Conservation (phyloP, 2,329 filamentous ascomycete genomes). For the Fusarium dimerum region DNA sequence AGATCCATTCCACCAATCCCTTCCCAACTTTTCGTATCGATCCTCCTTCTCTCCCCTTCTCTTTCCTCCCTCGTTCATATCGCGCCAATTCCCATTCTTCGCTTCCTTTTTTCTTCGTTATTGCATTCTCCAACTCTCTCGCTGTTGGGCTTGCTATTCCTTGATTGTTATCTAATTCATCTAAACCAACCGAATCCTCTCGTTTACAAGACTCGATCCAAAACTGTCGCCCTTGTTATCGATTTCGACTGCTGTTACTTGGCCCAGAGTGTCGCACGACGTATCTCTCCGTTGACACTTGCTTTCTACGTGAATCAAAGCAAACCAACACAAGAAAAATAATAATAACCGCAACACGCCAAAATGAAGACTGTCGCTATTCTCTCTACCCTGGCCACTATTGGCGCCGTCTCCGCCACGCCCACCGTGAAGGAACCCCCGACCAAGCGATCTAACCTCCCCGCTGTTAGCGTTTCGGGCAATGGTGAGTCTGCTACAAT, state of each 20-base stretch:
- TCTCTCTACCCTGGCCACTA: constrained; percentile 49
- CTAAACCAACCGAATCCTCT: constrained; percentile 19
- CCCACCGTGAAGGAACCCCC: constrained; percentile 55
- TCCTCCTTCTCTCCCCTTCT: constrained; percentile 24
- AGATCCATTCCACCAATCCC: too few relatives aligned
- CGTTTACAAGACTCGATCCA: constrained; percentile 13
- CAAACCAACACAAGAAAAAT: constrained; percentile 2
- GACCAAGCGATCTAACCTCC: constrained; percentile 50
- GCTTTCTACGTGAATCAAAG: background rate
- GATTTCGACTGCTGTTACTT: constrained; percentile 9
- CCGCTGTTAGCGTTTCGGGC: constrained; percentile 54
- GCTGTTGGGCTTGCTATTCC: constrained; percentile 36
- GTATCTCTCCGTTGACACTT: constrained; percentile 5
- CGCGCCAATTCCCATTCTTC: constrained; percentile 22
- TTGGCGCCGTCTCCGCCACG: constrained; percentile 45
- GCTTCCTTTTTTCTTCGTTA: constrained; percentile 27
- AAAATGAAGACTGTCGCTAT: constrained; percentile 53
- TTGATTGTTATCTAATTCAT: constrained; percentile 23
- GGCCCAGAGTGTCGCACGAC: constrained; percentile 1
- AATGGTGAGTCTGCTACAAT: constrained; percentile 48
- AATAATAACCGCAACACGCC: constrained; percentile 16
- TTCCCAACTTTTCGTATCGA: constrained; percentile 6
- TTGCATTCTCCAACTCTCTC: constrained; percentile 36
- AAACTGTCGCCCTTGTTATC: too few relatives aligned
- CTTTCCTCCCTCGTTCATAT: constrained; percentile 17